Percentiles rank a stretch among this genome's conserved stretches.
Conservation (phyloP, 2,329 filamentous ascomycete species). For the Hymenoscyphus fructigenus region DNA sequence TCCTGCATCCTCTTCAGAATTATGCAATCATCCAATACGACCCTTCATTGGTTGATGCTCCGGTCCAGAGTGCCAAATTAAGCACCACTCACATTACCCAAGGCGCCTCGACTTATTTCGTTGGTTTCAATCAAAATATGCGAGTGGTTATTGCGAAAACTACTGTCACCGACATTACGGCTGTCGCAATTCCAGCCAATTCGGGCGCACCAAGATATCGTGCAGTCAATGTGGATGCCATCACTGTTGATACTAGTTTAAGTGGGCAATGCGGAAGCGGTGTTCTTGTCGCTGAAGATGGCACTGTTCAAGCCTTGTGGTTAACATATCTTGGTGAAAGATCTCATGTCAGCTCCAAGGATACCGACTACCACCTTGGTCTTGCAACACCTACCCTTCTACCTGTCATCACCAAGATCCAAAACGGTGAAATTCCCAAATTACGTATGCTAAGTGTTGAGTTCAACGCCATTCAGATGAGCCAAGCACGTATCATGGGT, state of each 20-base stretch:
- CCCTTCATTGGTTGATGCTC: conserved; percentile 86
- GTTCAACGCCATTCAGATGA: conserved; percentile 94
- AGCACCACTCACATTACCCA: conserved; percentile 83
- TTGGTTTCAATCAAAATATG: conserved; percentile 97
- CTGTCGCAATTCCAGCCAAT: conserved; percentile 93
- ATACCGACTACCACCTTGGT: conserved; percentile 95
- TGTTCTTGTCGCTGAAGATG: conserved; percentile 84
- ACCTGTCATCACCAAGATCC: conserved; percentile 84
- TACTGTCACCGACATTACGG: conserved; percentile 94
- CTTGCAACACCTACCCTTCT: conserved; percentile 85
- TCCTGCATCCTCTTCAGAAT: conserved; percentile 95
- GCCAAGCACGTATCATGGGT: conserved; percentile 94
- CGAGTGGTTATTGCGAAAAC: conserved; percentile 92
- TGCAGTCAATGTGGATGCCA: conserved; percentile 93
- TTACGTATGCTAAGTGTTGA: conserved; percentile 92
- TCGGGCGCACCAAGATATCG: conserved; percentile 88
- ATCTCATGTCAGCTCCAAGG: conserved; percentile 72
- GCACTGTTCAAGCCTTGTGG: conserved; percentile 93
- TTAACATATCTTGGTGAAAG: conserved; percentile 94
- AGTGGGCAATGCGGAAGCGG: conserved; percentile 92
- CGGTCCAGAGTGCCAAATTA: conserved; percentile 84
- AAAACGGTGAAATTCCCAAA: conserved; percentile 73
- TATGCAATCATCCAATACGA: conserved; percentile 96
- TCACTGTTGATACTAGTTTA: conserved; percentile 92
- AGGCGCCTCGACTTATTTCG: conserved; percentile 91